Conservation (phyloP, 371 early-diverging fungal species). For the Coemansia sp. region DNA sequence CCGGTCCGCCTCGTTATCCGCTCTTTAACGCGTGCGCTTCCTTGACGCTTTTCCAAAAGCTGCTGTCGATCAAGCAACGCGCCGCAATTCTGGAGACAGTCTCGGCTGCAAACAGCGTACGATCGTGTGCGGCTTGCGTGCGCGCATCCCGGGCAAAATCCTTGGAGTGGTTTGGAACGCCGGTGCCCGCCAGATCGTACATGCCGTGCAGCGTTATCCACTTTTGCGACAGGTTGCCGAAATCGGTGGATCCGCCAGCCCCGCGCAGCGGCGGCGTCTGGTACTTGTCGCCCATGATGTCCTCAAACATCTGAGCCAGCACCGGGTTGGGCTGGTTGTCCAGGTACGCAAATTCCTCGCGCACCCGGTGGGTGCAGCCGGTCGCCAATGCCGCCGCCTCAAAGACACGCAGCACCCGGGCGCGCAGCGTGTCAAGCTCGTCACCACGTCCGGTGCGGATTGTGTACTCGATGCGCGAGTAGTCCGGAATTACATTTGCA, state of each 20-base stretch:
- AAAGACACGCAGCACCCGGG: slow-evolving; percentile 59
- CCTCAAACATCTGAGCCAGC: slow-evolving; percentile 58
- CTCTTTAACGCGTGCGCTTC: too few species aligned
- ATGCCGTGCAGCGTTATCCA: slow-evolving; percentile 59
- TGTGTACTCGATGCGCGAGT: slow-evolving; percentile 57
- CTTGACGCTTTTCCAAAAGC: slow-evolving; percentile 51
- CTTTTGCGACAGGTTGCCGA: slow-evolving; percentile 68
- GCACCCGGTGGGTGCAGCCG: slow-evolving; percentile 63
- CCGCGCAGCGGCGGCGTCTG: slow-evolving; percentile 2
- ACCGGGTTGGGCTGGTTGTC: slow-evolving; percentile 59
- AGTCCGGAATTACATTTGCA: slow-evolving; percentile 65
- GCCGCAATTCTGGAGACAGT: slow-evolving; percentile 28
- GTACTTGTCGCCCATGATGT: slow-evolving; percentile 57
- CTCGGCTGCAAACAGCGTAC: slow-evolving; percentile 52
- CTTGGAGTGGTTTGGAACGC: slow-evolving; percentile 65
- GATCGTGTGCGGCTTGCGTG: slow-evolving; percentile 63
- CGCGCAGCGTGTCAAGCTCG: slow-evolving; percentile 56
- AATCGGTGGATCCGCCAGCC: slow-evolving; percentile 64
- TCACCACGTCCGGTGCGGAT: slow-evolving; percentile 57
- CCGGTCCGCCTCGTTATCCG: too few species aligned
- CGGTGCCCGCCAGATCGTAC: slow-evolving; percentile 53
- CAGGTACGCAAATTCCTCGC: slow-evolving; percentile 56
- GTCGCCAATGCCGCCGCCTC: slow-evolving; percentile 65
- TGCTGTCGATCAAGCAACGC: slow-evolving; percentile 35
- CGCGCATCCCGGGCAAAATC: slow-evolving; percentile 64